These are phyloP conservation scores for Madurella fahalii DNA, from an alignment of 2,329 filamentous ascomycete genomes.

Conservation along the genomic window DNA sequence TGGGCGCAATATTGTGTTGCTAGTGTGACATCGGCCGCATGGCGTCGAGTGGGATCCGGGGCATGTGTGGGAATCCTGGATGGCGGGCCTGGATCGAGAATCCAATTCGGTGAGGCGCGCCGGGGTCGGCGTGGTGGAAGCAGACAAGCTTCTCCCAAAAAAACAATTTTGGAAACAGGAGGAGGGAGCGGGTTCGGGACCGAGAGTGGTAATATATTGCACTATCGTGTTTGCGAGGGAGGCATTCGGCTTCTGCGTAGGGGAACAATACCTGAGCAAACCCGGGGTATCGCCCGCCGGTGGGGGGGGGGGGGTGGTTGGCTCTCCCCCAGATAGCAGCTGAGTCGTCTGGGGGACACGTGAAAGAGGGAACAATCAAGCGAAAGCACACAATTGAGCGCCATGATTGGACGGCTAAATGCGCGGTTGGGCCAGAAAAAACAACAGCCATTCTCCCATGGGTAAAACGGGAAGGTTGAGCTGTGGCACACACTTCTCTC, in stretches of 20 bases:
- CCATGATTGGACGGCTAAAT: conserved; percentile 25
- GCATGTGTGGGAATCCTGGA: conserved; percentile 12
- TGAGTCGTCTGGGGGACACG: background rate
- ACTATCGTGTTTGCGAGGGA: conserved; percentile 4
- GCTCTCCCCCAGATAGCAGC: no score
- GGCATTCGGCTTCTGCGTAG: background rate
- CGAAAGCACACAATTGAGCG: background rate
- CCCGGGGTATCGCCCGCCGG: no score
- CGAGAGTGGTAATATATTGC: conserved; percentile 19
- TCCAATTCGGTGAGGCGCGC: background rate
- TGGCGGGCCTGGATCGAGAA: conserved; percentile 7
- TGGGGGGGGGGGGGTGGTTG: no score
- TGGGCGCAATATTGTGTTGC: conserved; percentile 15
- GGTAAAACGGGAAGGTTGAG: conserved; percentile 15
- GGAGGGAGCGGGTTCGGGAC: conserved; percentile 13
- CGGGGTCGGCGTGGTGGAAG: background rate
- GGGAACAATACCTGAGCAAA: no score
- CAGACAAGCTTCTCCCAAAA: conserved; percentile 3
- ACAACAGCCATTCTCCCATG: conserved; percentile 14
- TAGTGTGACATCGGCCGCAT: conserved; percentile 8
- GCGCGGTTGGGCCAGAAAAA: conserved; percentile 1
- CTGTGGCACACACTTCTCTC: background rate
- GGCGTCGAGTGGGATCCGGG: conserved; percentile 6
- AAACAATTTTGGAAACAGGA: conserved; percentile 19
- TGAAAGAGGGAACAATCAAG: background rate